Conservation (phyloP, 805 yeast genomes). For the Spathaspora girioi region DNA sequence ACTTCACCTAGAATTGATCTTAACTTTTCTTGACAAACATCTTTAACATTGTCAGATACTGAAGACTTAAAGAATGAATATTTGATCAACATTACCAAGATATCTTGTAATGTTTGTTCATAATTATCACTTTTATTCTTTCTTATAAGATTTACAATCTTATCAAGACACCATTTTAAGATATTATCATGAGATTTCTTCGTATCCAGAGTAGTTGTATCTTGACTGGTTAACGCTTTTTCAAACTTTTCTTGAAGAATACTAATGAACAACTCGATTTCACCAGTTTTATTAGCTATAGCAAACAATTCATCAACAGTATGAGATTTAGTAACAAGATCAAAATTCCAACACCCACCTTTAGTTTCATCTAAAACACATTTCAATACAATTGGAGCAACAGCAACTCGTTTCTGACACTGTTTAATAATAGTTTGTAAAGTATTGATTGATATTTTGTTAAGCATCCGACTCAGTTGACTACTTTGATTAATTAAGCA, state of each 20-base stretch:
- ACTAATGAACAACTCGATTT: constrained; percentile 16
- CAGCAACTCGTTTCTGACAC: constrained; percentile 32
- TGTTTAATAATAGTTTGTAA: constrained; percentile 41
- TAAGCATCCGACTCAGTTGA: constrained; percentile 59
- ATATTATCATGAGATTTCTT: constrained; percentile 30
- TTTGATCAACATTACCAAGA: constrained; percentile 36
- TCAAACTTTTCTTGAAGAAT: constrained; percentile 23
- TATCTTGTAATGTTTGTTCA: constrained; percentile 19
- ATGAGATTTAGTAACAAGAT: constrained; percentile 70
- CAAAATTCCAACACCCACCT: constrained; percentile 67
- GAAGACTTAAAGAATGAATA: constrained; percentile 37
- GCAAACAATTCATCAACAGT: constrained; percentile 43
- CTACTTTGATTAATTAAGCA: constrained; percentile 74
- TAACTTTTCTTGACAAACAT: constrained; percentile 57
- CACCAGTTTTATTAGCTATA: constrained; percentile 11
- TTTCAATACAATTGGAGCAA: constrained; percentile 30
- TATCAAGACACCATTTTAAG: constrained; percentile 61
- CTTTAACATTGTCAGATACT: constrained; percentile 32
- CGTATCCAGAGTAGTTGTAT: constrained; percentile 15
- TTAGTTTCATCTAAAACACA: constrained; percentile 25
- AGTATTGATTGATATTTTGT: constrained; percentile 59
- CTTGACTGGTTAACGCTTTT: constrained; percentile 16
- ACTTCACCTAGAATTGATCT: constrained; percentile 64
- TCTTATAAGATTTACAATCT: constrained; percentile 50
- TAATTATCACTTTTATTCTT: constrained; percentile 21